Evolutionary conservation across 495 filamentous ascomycete genomes (phyloP).

Genomic region (Sphaerosporella brunnea): DNA sequence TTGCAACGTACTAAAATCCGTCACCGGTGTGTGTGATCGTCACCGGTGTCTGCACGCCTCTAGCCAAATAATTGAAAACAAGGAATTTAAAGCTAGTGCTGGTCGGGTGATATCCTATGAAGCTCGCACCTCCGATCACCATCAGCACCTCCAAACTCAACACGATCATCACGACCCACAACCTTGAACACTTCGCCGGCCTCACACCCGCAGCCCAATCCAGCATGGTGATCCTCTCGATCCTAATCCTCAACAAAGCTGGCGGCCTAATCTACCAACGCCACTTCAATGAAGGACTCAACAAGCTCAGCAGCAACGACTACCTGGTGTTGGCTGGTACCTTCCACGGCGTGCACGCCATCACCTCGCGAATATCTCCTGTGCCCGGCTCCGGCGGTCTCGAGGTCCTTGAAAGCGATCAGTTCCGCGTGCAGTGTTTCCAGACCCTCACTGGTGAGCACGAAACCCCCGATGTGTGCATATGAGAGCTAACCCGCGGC

Average conservation of each 20-base stretch:
- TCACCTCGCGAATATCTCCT: constrained; percentile 63
- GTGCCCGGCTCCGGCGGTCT: constrained; percentile 41
- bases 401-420: constrained; percentile 76
- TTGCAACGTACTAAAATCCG: no score
- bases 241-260: constrained; percentile 96
- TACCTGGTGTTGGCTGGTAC: constrained; percentile 94
- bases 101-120: no score
- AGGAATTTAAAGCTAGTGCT: no score
- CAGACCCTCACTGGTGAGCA: constrained; percentile 51
- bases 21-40: no score
- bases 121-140: no score
- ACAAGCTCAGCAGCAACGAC: constrained; percentile 81
- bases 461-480: not conserved
- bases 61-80: no score
- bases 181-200: no score
- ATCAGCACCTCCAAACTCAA: no score
- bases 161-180: no score
- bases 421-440: constrained; percentile 89
- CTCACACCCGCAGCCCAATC: no score
- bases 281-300: constrained; percentile 65
- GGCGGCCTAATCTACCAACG: constrained; percentile 91
- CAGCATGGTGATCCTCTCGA: constrained; percentile 78
- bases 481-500: no score
- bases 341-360: constrained; percentile 93
- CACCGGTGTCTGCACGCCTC: no score